Percentiles rank a stretch among this genome's conserved stretches.
phyloP scores from a whole-genome alignment of 176 grass and related monocot genomes.

The Bromus sterilis region DNA sequence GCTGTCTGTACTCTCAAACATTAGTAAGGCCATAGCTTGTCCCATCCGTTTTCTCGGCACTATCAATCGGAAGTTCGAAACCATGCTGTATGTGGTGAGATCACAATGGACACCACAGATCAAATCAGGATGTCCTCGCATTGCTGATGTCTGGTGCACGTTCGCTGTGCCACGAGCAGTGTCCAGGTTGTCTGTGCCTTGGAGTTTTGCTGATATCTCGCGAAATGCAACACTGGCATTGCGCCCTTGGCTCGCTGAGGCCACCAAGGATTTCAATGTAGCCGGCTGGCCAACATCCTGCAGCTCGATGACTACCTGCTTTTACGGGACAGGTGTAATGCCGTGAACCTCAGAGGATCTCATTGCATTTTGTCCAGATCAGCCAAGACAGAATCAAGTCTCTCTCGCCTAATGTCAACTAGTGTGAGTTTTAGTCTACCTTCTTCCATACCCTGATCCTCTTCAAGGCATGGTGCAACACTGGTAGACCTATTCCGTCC shows the following conservation, averaged over 20 bases:
- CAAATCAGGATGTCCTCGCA: not conserved
- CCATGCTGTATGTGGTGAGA: not conserved
- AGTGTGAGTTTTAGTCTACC: not conserved
- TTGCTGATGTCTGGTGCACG: not conserved
- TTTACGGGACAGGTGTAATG: not conserved
- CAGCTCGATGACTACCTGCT: not conserved
- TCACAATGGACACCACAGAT: not conserved
- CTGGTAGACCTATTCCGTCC: not conserved
- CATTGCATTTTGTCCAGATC: not conserved
- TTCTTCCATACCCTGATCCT: not conserved
- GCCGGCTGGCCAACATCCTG: not conserved
- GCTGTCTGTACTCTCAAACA: not conserved
- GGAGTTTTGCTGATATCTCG: not conserved
- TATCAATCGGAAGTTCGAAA: not conserved
- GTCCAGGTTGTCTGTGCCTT: not conserved
- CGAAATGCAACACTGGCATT: not conserved
- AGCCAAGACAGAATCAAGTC: not conserved
- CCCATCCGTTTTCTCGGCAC: not conserved
- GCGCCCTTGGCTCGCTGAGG: not conserved
- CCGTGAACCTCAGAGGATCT: not conserved
- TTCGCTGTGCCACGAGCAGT: not conserved
- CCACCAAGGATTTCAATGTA: not conserved
- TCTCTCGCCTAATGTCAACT: not conserved
- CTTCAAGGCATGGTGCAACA: not conserved
- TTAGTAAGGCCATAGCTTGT: not conserved